phyloP scores from a whole-genome alignment of 345 rosid species.

The Hibiscus syriacus region DNA sequence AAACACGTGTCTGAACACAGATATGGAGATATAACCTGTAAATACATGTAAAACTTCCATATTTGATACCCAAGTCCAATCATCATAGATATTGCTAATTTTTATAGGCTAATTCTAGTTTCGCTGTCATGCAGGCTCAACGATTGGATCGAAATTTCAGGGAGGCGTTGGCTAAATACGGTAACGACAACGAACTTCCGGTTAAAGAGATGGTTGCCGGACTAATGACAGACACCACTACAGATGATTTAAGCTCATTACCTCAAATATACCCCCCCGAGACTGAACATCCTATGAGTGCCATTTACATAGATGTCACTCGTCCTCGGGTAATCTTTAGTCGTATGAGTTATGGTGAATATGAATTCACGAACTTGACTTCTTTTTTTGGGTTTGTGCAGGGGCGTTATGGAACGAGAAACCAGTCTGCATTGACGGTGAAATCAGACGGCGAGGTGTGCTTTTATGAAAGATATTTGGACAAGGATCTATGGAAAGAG shows the following conservation, averaged over 20 bases:
- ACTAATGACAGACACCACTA: constrained; percentile 52
- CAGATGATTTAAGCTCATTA: constrained; percentile 34
- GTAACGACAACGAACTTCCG: constrained; percentile 35
- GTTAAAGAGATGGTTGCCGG: constrained; percentile 34
- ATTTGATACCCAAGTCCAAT: background rate
- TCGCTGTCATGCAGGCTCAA: constrained; percentile 31
- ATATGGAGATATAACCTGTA: no score
- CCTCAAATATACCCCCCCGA: constrained; percentile 38
- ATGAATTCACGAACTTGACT: background rate
- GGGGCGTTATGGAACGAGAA: constrained; percentile 75
- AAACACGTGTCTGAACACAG: no score
- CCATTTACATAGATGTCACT: constrained; percentile 45
- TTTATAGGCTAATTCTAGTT: background rate
- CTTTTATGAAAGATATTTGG: constrained; percentile 52
- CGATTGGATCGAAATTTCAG: constrained; percentile 41
- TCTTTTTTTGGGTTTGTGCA: constrained; percentile 9
- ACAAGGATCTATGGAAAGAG: constrained; percentile 47
- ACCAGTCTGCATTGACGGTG: constrained; percentile 46
- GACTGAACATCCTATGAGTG: constrained; percentile 41
- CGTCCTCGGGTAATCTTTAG: constrained; percentile 21
- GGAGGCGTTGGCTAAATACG: constrained; percentile 25
- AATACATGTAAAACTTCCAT: no score
- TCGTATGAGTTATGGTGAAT: background rate
- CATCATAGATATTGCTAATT: background rate
- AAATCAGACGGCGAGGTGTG: constrained; percentile 36